phyloP scores from a whole-genome alignment of 2,329 filamentous ascomycete species.

The Thelonectria olida region DNA sequence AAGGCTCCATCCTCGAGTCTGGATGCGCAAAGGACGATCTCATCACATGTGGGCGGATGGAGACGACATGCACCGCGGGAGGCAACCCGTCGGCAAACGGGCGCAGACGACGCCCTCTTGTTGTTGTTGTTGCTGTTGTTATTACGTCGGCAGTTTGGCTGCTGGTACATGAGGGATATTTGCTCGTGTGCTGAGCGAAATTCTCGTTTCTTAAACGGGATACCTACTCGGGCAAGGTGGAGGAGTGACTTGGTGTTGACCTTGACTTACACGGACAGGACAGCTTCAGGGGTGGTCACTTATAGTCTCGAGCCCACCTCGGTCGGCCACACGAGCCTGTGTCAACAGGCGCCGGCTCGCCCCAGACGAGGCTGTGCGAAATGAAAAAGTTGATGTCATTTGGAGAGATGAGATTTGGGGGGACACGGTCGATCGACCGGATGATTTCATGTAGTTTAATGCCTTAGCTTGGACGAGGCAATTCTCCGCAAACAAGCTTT shows the following conservation, averaged over 20 bases:
- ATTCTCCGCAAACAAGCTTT: slow-evolving; percentile 13
- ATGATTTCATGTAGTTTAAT: not conserved
- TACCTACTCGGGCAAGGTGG: not conserved
- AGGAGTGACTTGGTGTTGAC: not conserved
- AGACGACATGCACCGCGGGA: not conserved
- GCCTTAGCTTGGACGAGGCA: not conserved
- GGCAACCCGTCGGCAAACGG: not conserved
- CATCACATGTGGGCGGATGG: not conserved
- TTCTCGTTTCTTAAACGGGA: not conserved
- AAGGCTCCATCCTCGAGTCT: not conserved
- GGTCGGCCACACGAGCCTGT: too few species aligned
- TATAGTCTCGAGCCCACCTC: not conserved
- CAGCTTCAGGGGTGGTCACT: not conserved
- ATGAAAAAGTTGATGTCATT: not conserved
- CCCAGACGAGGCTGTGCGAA: slow-evolving; percentile 11
- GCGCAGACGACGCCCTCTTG: not conserved
- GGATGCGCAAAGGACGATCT: not conserved
- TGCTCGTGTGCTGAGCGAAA: not conserved
- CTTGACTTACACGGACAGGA: not conserved
- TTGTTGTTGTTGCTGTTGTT: not conserved
- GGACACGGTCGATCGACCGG: not conserved
- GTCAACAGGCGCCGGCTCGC: too few species aligned
- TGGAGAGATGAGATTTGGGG: not conserved
- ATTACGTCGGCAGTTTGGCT: not conserved
- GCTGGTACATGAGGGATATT: not conserved